Conservation (phyloP, 192 early-diverging fungal species). For the Geranomyces michiganensis region DNA sequence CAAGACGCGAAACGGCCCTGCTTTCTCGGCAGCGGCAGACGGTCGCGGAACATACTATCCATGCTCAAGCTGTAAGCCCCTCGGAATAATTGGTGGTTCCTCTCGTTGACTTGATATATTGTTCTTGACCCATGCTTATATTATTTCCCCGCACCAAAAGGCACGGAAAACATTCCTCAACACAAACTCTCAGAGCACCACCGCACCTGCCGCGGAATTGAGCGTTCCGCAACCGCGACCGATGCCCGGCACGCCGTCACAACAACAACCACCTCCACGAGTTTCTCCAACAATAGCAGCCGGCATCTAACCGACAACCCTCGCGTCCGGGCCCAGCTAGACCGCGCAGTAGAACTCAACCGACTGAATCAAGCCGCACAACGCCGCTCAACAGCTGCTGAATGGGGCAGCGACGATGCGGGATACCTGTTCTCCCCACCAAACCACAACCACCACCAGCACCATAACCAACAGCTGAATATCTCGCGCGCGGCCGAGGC, state of each 20-base stretch:
- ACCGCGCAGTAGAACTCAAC: slow-evolving; percentile 6
- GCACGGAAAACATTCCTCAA: slow-evolving; percentile 36
- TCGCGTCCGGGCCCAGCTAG: neutral
- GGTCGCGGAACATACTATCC: slow-evolving; percentile 4
- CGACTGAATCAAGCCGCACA: slow-evolving; percentile 1
- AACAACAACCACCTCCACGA: no score
- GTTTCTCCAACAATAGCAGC: neutral
- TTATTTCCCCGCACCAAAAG: no score
- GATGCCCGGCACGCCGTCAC: slow-evolving; percentile 4
- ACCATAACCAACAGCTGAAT: neutral
- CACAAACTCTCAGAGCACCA: slow-evolving; percentile 35
- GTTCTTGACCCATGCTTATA: no score
- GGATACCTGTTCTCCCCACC: neutral
- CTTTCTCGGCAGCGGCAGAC: slow-evolving; percentile 18
- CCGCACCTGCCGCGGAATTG: slow-evolving; percentile 21
- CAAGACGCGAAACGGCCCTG: slow-evolving; percentile 3
- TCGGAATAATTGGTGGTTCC: no score
- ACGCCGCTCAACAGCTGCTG: neutral
- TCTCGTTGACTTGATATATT: no score
- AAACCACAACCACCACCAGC: no score
- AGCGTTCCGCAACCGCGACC: slow-evolving; percentile 21
- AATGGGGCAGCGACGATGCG: neutral
- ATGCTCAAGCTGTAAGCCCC: slow-evolving; percentile 16
- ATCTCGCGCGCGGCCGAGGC: slow-evolving; percentile 2
- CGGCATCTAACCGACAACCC: neutral